Percentiles rank a stretch among this genome's conserved stretches.
phyloP scores from a whole-genome alignment of 2,329 filamentous ascomycete species.

The Neofusicoccum kwambonambiense region DNA sequence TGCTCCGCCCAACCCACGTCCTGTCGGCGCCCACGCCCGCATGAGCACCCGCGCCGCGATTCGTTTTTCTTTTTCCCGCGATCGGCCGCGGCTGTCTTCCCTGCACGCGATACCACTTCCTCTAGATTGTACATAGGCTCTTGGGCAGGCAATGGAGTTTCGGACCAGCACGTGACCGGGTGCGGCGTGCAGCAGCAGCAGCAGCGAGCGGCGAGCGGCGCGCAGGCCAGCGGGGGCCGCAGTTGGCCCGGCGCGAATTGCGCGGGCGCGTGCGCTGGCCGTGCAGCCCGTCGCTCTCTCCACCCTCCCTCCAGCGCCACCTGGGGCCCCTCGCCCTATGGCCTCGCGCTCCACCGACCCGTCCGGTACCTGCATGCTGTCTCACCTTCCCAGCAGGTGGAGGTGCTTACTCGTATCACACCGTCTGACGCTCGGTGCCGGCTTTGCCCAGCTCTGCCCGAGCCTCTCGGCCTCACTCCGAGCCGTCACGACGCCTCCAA shows the following conservation, averaged over 20 bases:
- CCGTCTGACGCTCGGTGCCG: neutral
- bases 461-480: neutral
- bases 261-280: too few relatives aligned
- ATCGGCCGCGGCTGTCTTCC: neutral
- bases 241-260: neutral
- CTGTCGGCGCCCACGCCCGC: neutral
- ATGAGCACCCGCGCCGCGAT: neutral
- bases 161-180: neutral
- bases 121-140: neutral
- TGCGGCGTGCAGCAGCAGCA: neutral
- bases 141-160: neutral
- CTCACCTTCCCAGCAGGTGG: neutral
- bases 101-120: neutral
- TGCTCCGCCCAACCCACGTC: neutral
- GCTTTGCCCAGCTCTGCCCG: too few relatives aligned
- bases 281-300: too few relatives aligned
- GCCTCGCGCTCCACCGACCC: neutral
- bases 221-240: neutral
- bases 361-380: neutral
- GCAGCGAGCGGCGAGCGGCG: too few relatives aligned
- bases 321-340: neutral
- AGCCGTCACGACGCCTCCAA: neutral
- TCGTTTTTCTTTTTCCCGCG: neutral
- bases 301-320: too few relatives aligned
- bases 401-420: neutral